phyloP scores from a whole-genome alignment of 2,329 filamentous ascomycete genomes.

The Aspergillus sp. region DNA sequence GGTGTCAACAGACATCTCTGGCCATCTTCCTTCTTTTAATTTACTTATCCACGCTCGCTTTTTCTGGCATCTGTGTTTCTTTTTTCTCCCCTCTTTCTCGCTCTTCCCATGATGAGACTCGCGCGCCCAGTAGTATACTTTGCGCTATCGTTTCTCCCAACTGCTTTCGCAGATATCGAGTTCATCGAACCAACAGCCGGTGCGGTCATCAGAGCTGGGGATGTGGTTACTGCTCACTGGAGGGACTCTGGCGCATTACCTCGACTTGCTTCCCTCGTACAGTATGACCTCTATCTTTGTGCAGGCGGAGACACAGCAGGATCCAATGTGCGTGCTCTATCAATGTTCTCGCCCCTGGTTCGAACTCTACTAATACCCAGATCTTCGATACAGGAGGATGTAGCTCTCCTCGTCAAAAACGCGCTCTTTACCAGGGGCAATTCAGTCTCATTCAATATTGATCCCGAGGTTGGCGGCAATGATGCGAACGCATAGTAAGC shows the following conservation, averaged over 20 bases:
- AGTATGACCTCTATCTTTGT: slow-evolving; percentile 62
- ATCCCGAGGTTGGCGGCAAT: slow-evolving; percentile 45
- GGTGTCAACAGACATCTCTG: neutral
- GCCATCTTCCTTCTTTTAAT: neutral
- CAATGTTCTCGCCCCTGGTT: neutral
- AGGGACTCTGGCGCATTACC: slow-evolving; percentile 56
- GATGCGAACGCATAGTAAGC: slow-evolving; percentile 60
- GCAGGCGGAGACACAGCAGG: slow-evolving; percentile 59
- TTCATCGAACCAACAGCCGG: slow-evolving; percentile 58
- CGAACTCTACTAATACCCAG: neutral
- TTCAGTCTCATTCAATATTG: slow-evolving; percentile 48
- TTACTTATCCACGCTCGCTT: neutral
- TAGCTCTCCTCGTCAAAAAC: slow-evolving; percentile 42
- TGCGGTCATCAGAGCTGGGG: slow-evolving; percentile 51
- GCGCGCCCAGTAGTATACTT: slow-evolving; percentile 34
- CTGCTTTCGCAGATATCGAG: slow-evolving; percentile 54
- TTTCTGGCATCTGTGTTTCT: neutral
- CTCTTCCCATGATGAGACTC: slow-evolving; percentile 31
- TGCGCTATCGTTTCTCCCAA: slow-evolving; percentile 42
- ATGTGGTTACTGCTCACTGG: slow-evolving; percentile 58
- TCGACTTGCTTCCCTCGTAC: slow-evolving; percentile 50
- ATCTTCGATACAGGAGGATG: slow-evolving; percentile 38
- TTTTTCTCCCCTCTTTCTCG: neutral
- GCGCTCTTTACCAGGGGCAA: slow-evolving; percentile 44
- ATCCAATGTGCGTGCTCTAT: slow-evolving; percentile 45